Conservation (phyloP, 1,139 yeast genomes). For the Saccharomyces uvarum region DNA sequence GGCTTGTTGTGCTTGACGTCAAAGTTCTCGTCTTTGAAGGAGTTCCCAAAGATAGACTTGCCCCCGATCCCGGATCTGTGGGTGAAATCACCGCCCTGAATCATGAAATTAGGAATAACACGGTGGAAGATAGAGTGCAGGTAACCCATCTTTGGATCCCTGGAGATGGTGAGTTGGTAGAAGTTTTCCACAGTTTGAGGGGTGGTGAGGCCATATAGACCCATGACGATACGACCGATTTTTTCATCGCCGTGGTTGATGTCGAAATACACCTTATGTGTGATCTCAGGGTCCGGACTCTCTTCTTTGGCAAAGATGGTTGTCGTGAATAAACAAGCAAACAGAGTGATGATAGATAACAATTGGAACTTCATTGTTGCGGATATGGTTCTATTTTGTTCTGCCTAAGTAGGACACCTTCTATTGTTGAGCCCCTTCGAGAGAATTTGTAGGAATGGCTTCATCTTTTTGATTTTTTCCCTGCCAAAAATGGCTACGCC, state of each 20-base stretch:
- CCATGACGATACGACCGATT: conserved; percentile 61
- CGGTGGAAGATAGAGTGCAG: conserved; percentile 62
- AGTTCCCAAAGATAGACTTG: conserved; percentile 62
- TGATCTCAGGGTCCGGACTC: conserved; percentile 47
- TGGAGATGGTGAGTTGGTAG: conserved; percentile 52
- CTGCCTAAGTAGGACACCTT: not conserved
- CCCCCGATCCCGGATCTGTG: conserved; percentile 68
- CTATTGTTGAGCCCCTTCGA: not conserved
- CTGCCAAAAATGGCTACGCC: not conserved
- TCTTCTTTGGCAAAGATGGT: conserved; percentile 9
- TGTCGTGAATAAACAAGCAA: conserved; percentile 7
- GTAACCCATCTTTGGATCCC: conserved; percentile 42
- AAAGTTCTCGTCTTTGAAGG: conserved; percentile 67
- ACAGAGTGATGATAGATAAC: not conserved
- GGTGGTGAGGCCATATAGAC: conserved; percentile 64
- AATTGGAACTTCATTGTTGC: conserved; percentile 6
- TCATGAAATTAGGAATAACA: conserved; percentile 68
- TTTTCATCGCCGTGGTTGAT: conserved; percentile 49
- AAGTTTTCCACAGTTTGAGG: conserved; percentile 71
- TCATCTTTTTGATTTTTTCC: not conserved
- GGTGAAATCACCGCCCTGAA: conserved; percentile 79
- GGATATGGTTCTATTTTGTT: not conserved
- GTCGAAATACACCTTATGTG: conserved; percentile 56
- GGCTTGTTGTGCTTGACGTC: conserved; percentile 52
- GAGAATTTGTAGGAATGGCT: not conserved